Percentiles rank a stretch among this genome's conserved stretches.
These are phyloP conservation scores for Mortierella hygrophila DNA, from an alignment of 192 early-diverging fungal species.

Conservation along the genomic window DNA sequence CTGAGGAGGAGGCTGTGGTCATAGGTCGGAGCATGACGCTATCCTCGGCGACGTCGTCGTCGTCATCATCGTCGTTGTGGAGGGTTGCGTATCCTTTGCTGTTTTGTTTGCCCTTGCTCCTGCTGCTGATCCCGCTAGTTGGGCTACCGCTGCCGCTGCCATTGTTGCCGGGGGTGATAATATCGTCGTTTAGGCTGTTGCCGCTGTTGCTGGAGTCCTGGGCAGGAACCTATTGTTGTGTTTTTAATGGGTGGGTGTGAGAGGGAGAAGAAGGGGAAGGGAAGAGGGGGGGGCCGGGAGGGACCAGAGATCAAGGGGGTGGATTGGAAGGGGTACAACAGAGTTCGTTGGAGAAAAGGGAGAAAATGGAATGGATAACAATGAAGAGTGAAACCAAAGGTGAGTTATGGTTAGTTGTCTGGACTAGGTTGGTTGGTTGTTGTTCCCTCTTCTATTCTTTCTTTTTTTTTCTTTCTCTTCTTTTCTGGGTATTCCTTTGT, in stretches of 20 bases:
- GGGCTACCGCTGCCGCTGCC: background rate
- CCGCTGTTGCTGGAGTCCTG: conserved; percentile 19
- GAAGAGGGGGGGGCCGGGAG: background rate
- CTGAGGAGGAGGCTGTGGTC: conserved; percentile 9
- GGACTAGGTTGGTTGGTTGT: too few species aligned
- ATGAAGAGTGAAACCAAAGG: background rate
- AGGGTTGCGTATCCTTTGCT: conserved; percentile 21
- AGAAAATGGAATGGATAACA: background rate
- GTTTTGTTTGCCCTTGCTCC: conserved; percentile 2
- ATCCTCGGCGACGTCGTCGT: conserved; percentile 28
- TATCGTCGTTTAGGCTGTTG: background rate
- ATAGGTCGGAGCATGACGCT: conserved; percentile 42
- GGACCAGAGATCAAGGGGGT: background rate
- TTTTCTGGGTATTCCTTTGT: background rate
- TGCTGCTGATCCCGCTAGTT: conserved; percentile 2
- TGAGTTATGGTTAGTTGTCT: too few species aligned
- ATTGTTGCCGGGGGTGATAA: background rate
- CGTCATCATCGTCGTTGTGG: conserved; percentile 27
- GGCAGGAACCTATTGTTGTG: conserved; percentile 1
- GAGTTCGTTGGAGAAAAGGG: background rate
- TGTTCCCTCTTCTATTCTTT: too few species aligned
- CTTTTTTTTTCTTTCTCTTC: too few species aligned
- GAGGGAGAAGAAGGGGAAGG: background rate
- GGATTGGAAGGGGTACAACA: background rate
- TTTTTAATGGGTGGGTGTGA: background rate